These are phyloP conservation scores for Silene coronaria DNA, from an alignment of 179 eudicot species.

Conservation along the genomic window DNA sequence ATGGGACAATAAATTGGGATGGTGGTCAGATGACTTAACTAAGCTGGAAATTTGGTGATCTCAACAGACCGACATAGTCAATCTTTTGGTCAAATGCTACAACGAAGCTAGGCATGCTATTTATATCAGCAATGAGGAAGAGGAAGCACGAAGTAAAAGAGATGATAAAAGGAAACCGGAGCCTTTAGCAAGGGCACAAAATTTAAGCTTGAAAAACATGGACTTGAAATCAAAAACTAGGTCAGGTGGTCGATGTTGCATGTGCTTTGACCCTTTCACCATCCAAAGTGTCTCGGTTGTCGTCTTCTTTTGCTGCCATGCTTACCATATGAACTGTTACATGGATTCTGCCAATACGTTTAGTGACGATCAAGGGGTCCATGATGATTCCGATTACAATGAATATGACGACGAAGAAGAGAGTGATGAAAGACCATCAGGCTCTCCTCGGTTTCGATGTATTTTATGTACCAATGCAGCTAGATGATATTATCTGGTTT, in stretches of 20 bases:
- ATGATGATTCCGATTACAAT: slow-evolving; percentile 37
- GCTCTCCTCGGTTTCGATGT: slow-evolving; percentile 56
- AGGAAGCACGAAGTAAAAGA: slow-evolving; percentile 58
- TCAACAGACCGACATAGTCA: slow-evolving; percentile 76
- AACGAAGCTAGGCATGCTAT: slow-evolving; percentile 87
- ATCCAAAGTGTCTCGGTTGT: slow-evolving; percentile 66
- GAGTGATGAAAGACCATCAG: slow-evolving; percentile 30
- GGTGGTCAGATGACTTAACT: background rate
- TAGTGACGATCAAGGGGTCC: slow-evolving; percentile 35
- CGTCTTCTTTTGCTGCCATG: slow-evolving; percentile 85
- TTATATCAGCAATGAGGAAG: slow-evolving; percentile 64
- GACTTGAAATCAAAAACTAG: slow-evolving; percentile 69
- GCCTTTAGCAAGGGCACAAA: slow-evolving; percentile 35
- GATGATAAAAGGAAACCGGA: slow-evolving; percentile 40
- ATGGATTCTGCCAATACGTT: slow-evolving; percentile 56
- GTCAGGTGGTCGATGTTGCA: slow-evolving; percentile 81
- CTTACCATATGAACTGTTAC: slow-evolving; percentile 78
- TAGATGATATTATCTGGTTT: slow-evolving; percentile 35
- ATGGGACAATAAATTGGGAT: too few species aligned
- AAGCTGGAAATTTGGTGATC: slow-evolving; percentile 7
- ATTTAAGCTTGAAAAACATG: slow-evolving; percentile 41
- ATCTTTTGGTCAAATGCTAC: slow-evolving; percentile 71
- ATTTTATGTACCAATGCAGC: slow-evolving; percentile 86
- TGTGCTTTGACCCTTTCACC: slow-evolving; percentile 86
- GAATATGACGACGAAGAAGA: slow-evolving; percentile 53